phyloP scores from a whole-genome alignment of 176 grass and related monocot genomes.

The Bolboschoenus planiculmis region DNA sequence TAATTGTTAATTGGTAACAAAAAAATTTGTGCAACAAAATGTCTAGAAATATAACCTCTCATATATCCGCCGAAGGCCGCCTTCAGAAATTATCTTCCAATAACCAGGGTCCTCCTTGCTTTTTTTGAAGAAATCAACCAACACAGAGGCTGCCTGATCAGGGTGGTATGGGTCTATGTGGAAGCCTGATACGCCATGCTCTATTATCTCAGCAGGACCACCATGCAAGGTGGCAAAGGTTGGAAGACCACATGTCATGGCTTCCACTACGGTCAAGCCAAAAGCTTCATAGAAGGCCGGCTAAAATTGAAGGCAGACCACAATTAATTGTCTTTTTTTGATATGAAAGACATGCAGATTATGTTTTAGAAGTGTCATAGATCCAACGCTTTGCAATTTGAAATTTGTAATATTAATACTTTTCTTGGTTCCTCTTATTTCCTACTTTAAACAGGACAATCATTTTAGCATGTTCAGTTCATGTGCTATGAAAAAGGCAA shows the following conservation, averaged over 20 bases:
- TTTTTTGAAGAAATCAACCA: conserved; percentile 70
- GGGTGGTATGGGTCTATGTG: conserved; percentile 90
- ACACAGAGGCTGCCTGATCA: conserved; percentile 50
- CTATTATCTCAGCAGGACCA: conserved; percentile 92
- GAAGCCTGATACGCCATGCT: conserved; percentile 77
- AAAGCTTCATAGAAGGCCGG: conserved; percentile 95
- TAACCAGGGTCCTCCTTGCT: conserved; percentile 52
- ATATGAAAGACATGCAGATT: background rate
- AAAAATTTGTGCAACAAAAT: background rate
- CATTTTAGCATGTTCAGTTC: background rate
- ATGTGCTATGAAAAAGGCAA: background rate
- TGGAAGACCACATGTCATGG: conserved; percentile 81
- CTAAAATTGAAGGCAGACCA: conserved; percentile 27
- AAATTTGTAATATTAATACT: background rate
- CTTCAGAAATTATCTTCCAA: conserved; percentile 55
- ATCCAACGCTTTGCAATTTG: background rate
- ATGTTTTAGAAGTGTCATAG: background rate
- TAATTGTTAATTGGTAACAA: background rate
- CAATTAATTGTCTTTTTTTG: background rate
- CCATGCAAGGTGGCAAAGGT: conserved; percentile 91
- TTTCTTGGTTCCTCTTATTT: background rate
- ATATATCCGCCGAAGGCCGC: conserved; percentile 54
- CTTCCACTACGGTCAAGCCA: conserved; percentile 87
- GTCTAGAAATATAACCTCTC: conserved; percentile 44
- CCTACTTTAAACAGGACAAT: background rate